Evolutionary conservation across 176 grass and related monocot genomes (phyloP), one percentile per base, ranked within the genome.

Genomic region (Tuctoria greenei): DNA sequence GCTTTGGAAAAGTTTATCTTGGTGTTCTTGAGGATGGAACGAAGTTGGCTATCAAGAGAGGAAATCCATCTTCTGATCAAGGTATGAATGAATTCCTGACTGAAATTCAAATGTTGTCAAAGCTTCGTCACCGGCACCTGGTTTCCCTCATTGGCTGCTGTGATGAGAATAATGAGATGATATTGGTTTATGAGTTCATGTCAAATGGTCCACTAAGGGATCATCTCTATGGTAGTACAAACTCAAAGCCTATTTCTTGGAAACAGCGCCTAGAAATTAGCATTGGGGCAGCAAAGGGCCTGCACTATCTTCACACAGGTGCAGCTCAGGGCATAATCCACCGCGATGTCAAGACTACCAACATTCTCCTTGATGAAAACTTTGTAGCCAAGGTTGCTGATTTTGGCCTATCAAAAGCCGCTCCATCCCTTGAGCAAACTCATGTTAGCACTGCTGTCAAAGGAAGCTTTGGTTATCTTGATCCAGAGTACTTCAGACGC

Each of bases 111-210:
- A 86, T 97, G 85, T 43, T 97, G 25, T 97, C 93, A 42, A 93
- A 97, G 73, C 90, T 97, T 74, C 81, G 90, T 31, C 94, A 97
- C 47, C 83, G 90, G 10, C 94, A 97, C 82, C 81, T 97, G 12
- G 94, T 97, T 76, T 93, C 94, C 52, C 94, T 97, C 73, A 93
- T 93, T 55, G 94, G 94, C 44, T 97, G 93, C 43, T 97, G 94
- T 78, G 94, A 93, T 84, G 94, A 97, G 86, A 93, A 97, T 69
- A 91, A 83, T 10, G 94, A 97, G 78, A 97, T 97, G 94, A 97
- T 97, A 49, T 63, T 97, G 71, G 90, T 97, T 71, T 97, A 97
- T 71, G 94, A 97, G 81, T 97, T 87, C 81, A 97, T 97, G 94
- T 76, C 90, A 67, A 93, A 97, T 18, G 90, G 94, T 60, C 86